Evolutionary conservation across 2,329 filamentous ascomycete species (phyloP), one percentile per base, ranked within the genome.

Genomic region (Gaeumannomyces tritici): DNA sequence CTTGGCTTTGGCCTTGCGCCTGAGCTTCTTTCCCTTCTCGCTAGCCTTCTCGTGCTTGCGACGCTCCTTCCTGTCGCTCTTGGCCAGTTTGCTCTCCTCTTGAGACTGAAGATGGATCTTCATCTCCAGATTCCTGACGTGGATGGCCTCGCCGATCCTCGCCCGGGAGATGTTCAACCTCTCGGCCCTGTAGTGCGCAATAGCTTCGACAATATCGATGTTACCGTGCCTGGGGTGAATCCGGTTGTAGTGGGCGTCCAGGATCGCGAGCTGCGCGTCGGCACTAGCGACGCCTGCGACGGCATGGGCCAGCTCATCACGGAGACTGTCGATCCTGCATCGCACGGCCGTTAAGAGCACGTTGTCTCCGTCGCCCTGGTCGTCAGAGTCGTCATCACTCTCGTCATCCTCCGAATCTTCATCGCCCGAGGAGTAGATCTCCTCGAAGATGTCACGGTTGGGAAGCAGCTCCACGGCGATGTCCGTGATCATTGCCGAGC

Each of bases 401-500:
- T 69, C 66, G 3, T 74, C 69, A 1, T 73, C 66, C 3, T 74
- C 70, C 2, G 69, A 67, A 0, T 70, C 66, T 1, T 73, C 70
- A 1, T 71, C 69, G 28, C 80, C 75, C 0, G 74, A 75, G 13
- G 81, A 79, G 65, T 84, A 83, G 21, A 82, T 69, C 31, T 86
- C 82, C 58, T 82, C 71, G 62, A 83, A 85, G 29, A 76, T 73
- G 31, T 85, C 80, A 21, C 73, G 75, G 65, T 86, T 85, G 2
- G 79, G 79, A 12, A 87, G 73, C 8, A 82, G 74, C 64, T 87
- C 80, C 55, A 88, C 79, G 12, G 81, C 79, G 65, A 89, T 86
- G 67, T 89, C 85, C 13, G 80, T 83, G 67, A 87, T 83, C 60
- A 80, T 80, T 11, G 82, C 84, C 0, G 78, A 70, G n/a, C 83